A percentile compares a stretch with the other conserved stretches of the same genome.
Evolutionary conservation across 805 yeast species (phyloP).

Genomic region (Ogataea paraovalis): DNA sequence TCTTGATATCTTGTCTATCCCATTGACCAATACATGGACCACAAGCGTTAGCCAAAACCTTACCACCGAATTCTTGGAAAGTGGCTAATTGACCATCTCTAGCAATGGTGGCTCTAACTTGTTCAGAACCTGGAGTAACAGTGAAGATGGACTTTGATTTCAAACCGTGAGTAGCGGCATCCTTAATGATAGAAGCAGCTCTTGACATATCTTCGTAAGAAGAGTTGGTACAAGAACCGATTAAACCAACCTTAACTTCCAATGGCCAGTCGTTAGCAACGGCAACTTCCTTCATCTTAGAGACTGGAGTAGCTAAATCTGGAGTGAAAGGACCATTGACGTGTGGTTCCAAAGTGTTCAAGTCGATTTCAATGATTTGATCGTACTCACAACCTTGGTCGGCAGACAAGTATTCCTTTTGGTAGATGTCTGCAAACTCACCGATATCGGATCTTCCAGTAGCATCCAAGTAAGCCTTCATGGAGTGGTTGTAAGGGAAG

Average conservation of each 20-base stretch:
- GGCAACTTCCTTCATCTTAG: slow-evolving; percentile 72
- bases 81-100: slow-evolving; percentile 86
- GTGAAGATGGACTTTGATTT: slow-evolving; percentile 89
- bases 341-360: slow-evolving; percentile 85
- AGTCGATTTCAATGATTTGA: slow-evolving; percentile 84
- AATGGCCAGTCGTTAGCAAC: slow-evolving; percentile 79
- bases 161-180: slow-evolving; percentile 82
- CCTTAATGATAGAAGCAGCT: slow-evolving; percentile 84
- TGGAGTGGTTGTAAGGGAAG: slow-evolving; percentile 75
- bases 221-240: slow-evolving; percentile 98
- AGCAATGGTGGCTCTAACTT: slow-evolving; percentile 93
- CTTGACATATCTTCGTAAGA: slow-evolving; percentile 98
- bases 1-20: slow-evolving; percentile 81
- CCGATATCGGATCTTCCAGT: slow-evolving; percentile 85
- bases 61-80: slow-evolving; percentile 84
- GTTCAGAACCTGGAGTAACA: slow-evolving; percentile 98
- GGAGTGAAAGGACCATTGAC: slow-evolving; percentile 99
- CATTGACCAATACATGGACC: slow-evolving; percentile 99
- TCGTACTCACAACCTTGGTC: slow-evolving; percentile 91
- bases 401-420: slow-evolving; percentile 60
- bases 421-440: slow-evolving; percentile 53
- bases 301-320: slow-evolving; percentile 90
- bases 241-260: slow-evolving; percentile 84
- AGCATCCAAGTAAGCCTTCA: slow-evolving; percentile 62
- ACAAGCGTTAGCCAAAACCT: slow-evolving; percentile 94